Conservation (phyloP, 768 basidiomycete genomes). For the Boletus vermiculosoides region DNA sequence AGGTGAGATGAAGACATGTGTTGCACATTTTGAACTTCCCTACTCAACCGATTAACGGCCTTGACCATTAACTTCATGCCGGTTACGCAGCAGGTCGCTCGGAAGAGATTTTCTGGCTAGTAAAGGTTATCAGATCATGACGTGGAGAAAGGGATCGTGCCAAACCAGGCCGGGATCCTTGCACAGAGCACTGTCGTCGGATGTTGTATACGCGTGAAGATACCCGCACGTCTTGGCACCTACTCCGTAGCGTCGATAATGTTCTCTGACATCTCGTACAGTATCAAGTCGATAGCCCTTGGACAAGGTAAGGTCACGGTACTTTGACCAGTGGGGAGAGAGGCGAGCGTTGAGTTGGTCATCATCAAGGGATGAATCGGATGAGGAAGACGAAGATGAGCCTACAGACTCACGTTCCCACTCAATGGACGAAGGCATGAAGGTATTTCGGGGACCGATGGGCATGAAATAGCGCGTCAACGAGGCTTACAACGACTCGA, state of each 20-base stretch:
- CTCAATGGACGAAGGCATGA: slow-evolving; percentile 67
- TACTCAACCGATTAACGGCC: slow-evolving; percentile 61
- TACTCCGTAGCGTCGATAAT: slow-evolving; percentile 43
- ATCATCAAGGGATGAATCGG: slow-evolving; percentile 52
- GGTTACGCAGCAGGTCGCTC: slow-evolving; percentile 54
- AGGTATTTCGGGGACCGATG: background rate
- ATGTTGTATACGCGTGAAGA: slow-evolving; percentile 30
- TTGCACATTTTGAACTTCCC: slow-evolving; percentile 60
- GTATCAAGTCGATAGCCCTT: slow-evolving; percentile 69
- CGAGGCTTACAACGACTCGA: background rate
- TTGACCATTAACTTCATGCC: slow-evolving; percentile 60
- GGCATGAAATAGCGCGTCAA: slow-evolving; percentile 12
- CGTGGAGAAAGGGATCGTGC: background rate
- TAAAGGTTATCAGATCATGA: slow-evolving; percentile 8
- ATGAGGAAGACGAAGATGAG: slow-evolving; percentile 44
- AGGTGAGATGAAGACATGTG: slow-evolving; percentile 52
- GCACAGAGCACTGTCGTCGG: slow-evolving; percentile 60
- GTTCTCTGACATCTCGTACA: slow-evolving; percentile 60
- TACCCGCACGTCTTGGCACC: slow-evolving; percentile 31
- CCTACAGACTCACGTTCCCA: slow-evolving; percentile 23
- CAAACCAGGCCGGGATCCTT: slow-evolving; percentile 70
- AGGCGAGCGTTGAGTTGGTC: slow-evolving; percentile 56
- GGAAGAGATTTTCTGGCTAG: slow-evolving; percentile 72
- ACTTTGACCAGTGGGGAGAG: slow-evolving; percentile 60
- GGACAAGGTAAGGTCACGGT: slow-evolving; percentile 44